Evolutionary conservation across 371 early-diverging fungal species (phyloP), one percentile per base, ranked within the genome.

Genomic region (Globomyces sp.): DNA sequence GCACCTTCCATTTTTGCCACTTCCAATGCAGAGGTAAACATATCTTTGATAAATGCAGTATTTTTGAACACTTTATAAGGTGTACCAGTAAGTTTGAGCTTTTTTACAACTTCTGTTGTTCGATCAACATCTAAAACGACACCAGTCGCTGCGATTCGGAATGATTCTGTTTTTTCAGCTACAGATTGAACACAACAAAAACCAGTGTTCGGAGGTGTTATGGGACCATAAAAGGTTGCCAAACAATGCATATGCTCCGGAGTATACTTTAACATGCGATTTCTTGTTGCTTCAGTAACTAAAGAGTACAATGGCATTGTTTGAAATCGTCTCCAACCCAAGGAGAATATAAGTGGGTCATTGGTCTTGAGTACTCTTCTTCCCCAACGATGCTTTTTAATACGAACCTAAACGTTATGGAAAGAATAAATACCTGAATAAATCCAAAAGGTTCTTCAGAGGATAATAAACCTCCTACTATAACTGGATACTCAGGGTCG

Each of bases 1-100:
- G 97, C 99, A 41, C 97, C 96, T 77, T 96, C 94, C 76, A 99
- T 99, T 79, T 95, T 94, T 69, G 93, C 93, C n/a, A 99, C 99
- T 77, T 99, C 99, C 13, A 98, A 82, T 11, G 92, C 81, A 34
- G 93, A 89, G n/a, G 89, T 95, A 80, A 99, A 99, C 99, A 99
- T 99, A 73, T 96, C 92, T 78, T 92, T 95, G 69, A 99, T 86
- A 72, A 98, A 96, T n/a, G 98, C 99, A 8, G 98, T 97, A 81
- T 99, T 98, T 71, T 92, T 95, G 83, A 88, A 91, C 51, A 99
- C 90, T 79, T 97, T 94, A 76, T 84, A 87, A 13, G 92, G 99
- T 57, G 83, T 81, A 70, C 99, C 99, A 1, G 97, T 93, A 70
- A 99, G 80, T 80, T 99, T 99, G 46, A 99, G 89, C 83, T 99